Evolutionary conservation across 2,329 filamentous ascomycete genomes (phyloP).

Genomic region (Podosphaera aphanis): DNA sequence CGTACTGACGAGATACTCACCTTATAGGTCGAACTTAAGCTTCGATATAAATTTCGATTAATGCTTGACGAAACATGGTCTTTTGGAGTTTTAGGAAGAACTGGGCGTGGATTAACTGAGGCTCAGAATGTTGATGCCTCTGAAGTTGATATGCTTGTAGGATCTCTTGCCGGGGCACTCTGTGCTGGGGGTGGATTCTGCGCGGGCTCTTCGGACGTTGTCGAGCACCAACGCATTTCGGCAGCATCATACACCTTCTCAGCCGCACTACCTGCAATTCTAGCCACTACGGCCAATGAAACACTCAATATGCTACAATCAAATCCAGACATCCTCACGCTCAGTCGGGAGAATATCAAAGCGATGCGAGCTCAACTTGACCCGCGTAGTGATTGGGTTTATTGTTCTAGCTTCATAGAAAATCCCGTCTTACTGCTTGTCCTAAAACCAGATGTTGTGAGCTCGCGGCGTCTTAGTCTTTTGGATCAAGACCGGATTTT

Average conservation of each 20-base stretch:
- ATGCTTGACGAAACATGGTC: constrained; percentile 96
- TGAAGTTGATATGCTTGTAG: constrained; percentile 92
- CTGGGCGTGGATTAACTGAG: constrained; percentile 79
- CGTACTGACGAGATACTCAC: background rate
- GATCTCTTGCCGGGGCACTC: constrained; percentile 70
- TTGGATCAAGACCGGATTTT: constrained; percentile 68
- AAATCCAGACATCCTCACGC: constrained; percentile 56
- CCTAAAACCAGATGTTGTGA: constrained; percentile 63
- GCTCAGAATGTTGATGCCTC: constrained; percentile 86
- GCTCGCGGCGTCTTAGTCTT: constrained; percentile 39
- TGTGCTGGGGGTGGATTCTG: constrained; percentile 93
- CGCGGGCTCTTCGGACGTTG: constrained; percentile 71
- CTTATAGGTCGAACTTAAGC: constrained; percentile 60
- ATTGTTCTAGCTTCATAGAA: constrained; percentile 55
- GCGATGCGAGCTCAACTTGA: constrained; percentile 72
- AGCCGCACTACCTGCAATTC: constrained; percentile 74
- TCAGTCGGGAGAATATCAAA: constrained; percentile 67
- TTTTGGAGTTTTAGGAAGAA: constrained; percentile 80
- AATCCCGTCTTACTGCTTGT: constrained; percentile 72
- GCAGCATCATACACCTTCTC: constrained; percentile 89
- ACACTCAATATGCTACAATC: constrained; percentile 68
- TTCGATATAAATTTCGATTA: constrained; percentile 91
- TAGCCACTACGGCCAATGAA: constrained; percentile 89
- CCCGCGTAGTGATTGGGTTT: constrained; percentile 80
- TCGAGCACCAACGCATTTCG: constrained; percentile 87